Base-by-base conservation (phyloP, 805 yeast species). In the Ogataea philodendri region DNA sequence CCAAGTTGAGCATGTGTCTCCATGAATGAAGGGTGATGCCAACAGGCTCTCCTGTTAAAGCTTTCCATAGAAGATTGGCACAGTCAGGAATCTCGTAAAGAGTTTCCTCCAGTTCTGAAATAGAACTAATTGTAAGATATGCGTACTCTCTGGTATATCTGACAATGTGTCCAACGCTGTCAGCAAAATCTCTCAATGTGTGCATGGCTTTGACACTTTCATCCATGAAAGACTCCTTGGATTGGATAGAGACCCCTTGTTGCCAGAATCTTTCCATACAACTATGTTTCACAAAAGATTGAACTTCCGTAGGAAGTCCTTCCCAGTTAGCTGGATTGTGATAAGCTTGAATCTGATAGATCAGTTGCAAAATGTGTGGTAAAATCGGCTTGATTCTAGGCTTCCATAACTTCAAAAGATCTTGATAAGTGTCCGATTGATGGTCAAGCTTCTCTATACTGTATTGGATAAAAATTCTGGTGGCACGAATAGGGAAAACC, bases 211-310 rank as follows among this genome's bases (percentile, higher is more conserved):
- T 87, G 39, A 86, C 95, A 52, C 81, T 88, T 55, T 93, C 97
- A 55, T 85, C 95, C 45, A 93, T 81, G 49, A 93, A 94, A 21
- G 93, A 88, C 56, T 93, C 97, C 52, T 86, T 83, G 2, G 95
- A 80, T 61, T 93, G 95, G 39, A 85, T 84, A 1, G 96, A 85
- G 15, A 95, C 94, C 11, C 98, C 98, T 42, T 88, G 95, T 55
- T 94, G 97, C 99, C 99, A 93, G 59, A 93, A 93, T 52, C 97
- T 70, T 64, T 93, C 99, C 56, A 81, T 78, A 32, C 94, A 83
- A 42, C 94, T 82, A 51, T 86, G 82, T 46, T 76, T 74, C n/a
- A 90, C 96, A 66, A 94, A 90, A 1, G 90, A 71, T 57, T 86
- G 96, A 1, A 93, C 97, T 38, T 87, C 94, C 3, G 72, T 73